phyloP scores from a whole-genome alignment of 306 rosid species.

The Vicia villosa region DNA sequence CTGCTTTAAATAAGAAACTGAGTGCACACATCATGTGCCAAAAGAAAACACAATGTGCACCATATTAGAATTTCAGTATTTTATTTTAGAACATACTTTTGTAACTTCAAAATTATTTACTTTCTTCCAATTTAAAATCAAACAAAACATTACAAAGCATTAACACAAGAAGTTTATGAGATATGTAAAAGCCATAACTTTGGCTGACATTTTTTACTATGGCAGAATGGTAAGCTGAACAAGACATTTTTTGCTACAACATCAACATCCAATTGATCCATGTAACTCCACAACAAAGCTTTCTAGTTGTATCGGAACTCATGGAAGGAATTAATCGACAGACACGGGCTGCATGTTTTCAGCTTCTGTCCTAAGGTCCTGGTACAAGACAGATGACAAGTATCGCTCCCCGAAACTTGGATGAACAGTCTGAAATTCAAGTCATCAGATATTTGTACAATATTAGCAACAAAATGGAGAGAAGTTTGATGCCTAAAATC shows the following conservation, averaged over 20 bases:
- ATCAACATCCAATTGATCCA: slow-evolving; percentile 35
- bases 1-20: slow-evolving; percentile 5
- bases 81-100: neutral
- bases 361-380: slow-evolving; percentile 82
- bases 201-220: slow-evolving; percentile 1
- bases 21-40: slow-evolving; percentile 10
- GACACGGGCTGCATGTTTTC: slow-evolving; percentile 97
- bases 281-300: slow-evolving; percentile 23
- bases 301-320: neutral
- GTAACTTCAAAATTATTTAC: neutral
- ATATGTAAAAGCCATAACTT: slow-evolving; percentile 11
- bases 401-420: slow-evolving; percentile 97
- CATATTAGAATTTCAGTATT: neutral
- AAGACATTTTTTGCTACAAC: slow-evolving; percentile 7
- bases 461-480: slow-evolving; percentile 22
- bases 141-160: slow-evolving; percentile 19
- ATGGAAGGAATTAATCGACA: slow-evolving; percentile 54
- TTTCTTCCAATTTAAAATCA: neutral
- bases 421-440: slow-evolving; percentile 77
- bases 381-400: slow-evolving; percentile 83
- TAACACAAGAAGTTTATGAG: slow-evolving; percentile 22
- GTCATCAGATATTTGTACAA: slow-evolving; percentile 15
- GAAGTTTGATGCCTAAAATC: slow-evolving; percentile 9
- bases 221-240: slow-evolving; percentile 14
- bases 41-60: slow-evolving; percentile 15